phyloP scores from a whole-genome alignment of 2,329 filamentous ascomycete species.

The Aspergillus oerlinghausenensis region DNA sequence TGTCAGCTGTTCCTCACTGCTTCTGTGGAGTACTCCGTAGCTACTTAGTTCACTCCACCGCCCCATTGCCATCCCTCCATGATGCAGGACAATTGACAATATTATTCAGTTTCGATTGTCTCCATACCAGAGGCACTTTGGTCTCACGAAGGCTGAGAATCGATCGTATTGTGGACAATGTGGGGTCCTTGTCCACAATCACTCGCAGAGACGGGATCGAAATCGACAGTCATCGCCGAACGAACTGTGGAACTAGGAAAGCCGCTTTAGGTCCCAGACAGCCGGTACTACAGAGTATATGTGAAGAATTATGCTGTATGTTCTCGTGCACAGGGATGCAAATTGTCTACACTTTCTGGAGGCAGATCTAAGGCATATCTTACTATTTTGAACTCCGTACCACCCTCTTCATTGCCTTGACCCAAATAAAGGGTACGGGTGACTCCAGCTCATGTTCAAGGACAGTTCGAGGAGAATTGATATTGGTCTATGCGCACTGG shows the following conservation, averaged over 20 bases:
- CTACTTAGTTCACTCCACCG: conserved; percentile 1
- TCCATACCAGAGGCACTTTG: not conserved
- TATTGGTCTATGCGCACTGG: not conserved
- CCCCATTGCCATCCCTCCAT: conserved; percentile 1
- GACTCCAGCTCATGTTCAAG: not conserved
- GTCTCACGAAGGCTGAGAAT: not conserved
- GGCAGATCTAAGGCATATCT: not conserved
- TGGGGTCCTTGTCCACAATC: too few relatives aligned
- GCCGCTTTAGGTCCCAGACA: not conserved
- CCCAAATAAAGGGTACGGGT: not conserved
- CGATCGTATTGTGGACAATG: not conserved
- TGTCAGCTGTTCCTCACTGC: not conserved
- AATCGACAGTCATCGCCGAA: not conserved
- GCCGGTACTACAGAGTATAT: not conserved
- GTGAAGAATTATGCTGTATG: not conserved
- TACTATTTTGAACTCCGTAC: too few relatives aligned
- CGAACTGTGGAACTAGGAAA: not conserved
- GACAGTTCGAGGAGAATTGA: not conserved
- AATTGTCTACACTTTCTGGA: not conserved
- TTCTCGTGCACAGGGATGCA: not conserved
- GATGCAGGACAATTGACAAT: not conserved
- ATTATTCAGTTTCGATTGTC: not conserved
- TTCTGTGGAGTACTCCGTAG: too few relatives aligned
- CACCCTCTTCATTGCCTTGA: too few relatives aligned
- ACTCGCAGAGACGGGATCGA: not conserved